Conservation (phyloP, 2,329 filamentous ascomycete genomes). For the Fusarium circinatum region DNA sequence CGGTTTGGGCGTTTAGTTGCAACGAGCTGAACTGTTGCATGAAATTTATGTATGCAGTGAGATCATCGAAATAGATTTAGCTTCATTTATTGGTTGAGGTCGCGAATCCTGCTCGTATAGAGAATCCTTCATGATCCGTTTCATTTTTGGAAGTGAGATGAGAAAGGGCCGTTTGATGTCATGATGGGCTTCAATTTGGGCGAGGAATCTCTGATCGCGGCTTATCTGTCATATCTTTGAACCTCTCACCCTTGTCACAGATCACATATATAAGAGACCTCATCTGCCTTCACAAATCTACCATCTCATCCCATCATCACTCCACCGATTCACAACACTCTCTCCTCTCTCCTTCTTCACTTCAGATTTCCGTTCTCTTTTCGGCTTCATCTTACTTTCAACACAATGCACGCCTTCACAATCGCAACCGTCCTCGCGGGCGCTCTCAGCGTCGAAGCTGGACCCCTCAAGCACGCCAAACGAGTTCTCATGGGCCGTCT, state of each 20-base stretch:
- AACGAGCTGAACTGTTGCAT: neutral
- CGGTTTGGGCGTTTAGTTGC: neutral
- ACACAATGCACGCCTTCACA: constrained; percentile 4
- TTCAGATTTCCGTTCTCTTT: too few relatives aligned
- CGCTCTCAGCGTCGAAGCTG: constrained; percentile 6
- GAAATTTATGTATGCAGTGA: neutral
- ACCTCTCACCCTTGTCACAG: neutral
- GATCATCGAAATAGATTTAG: neutral
- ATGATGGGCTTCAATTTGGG: neutral
- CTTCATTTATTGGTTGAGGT: neutral
- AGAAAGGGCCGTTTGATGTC: neutral
- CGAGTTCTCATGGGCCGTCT: constrained; percentile 17
- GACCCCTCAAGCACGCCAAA: constrained; percentile 6
- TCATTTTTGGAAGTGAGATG: neutral
- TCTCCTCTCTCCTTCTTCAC: neutral
- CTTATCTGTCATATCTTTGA: neutral
- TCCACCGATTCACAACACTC: neutral
- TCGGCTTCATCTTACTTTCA: neutral
- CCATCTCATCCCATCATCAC: neutral
- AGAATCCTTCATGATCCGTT: neutral
- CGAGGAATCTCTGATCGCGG: accelerated
- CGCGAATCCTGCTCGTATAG: neutral
- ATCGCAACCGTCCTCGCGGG: neutral
- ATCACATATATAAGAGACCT: neutral
- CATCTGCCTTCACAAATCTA: neutral